Percentiles rank a stretch among this genome's conserved stretches.
phyloP scores from a whole-genome alignment of 2,329 filamentous ascomycete species.

The Aspergillus fijiensis region DNA sequence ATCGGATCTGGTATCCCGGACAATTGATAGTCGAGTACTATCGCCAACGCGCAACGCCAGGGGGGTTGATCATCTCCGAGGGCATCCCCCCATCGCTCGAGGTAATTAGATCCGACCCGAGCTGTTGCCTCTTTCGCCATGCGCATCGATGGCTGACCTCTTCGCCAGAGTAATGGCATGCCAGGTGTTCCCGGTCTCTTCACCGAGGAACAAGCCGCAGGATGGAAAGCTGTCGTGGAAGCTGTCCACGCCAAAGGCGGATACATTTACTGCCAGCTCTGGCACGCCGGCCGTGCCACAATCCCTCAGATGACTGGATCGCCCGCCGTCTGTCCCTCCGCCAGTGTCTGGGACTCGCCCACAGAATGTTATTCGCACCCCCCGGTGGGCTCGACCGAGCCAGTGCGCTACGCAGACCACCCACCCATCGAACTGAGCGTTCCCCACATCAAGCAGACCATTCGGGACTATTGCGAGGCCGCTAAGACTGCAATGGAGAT shows the following conservation, averaged over 20 bases:
- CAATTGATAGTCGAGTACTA: constrained; percentile 45
- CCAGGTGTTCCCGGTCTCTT: constrained; percentile 38
- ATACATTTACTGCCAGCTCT: constrained; percentile 45
- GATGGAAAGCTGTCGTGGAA: constrained; percentile 53
- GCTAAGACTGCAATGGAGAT: constrained; percentile 54
- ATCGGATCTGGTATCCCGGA: constrained; percentile 51
- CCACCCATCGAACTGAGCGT: constrained; percentile 47
- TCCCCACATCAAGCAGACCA: constrained; percentile 47
- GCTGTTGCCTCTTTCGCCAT: background rate
- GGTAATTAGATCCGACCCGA: constrained; percentile 30
- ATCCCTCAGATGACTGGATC: constrained; percentile 43
- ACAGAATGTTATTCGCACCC: constrained; percentile 45
- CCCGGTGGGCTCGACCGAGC: constrained; percentile 36
- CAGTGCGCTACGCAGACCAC: constrained; percentile 44
- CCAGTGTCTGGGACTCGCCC: constrained; percentile 48
- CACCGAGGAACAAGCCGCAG: constrained; percentile 44
- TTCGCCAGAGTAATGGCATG: constrained; percentile 38
- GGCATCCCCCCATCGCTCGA: constrained; percentile 40
- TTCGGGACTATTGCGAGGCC: constrained; percentile 46
- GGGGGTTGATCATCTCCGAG: constrained; percentile 40
- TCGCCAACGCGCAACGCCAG: constrained; percentile 38
- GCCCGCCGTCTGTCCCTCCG: constrained; percentile 41
- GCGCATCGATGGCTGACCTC: background rate
- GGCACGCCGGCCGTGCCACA: constrained; percentile 51
- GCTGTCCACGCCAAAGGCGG: constrained; percentile 53